Evolutionary conservation across 2,329 filamentous ascomycete species (phyloP), one percentile per base, ranked within the genome.

Genomic region (Colletotrichum salicis): DNA sequence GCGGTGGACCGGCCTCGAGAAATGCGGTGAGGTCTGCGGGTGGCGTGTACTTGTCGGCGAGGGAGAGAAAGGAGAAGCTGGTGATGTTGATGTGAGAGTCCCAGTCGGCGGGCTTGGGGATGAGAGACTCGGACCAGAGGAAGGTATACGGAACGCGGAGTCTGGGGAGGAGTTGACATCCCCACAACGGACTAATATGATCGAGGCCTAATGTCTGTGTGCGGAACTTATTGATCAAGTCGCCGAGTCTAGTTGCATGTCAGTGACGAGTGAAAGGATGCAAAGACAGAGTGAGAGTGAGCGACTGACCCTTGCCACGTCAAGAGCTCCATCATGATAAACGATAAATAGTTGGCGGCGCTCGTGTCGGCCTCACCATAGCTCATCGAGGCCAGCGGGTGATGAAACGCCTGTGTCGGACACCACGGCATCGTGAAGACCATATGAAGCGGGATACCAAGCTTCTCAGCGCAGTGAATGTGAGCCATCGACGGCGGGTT

Each of bases 381-480:
- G 86, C 74, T 89, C 85, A 73, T 76, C 27, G 93, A 87, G 0
- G 91, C 91, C 22, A 94, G 82, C 0, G 92, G 92, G 77, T 94
- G 92, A 1, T 91, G 89, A 71, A 93, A 93, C 0, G 88, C 85
- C 74, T 91, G 89, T 0, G 92, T 94, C 0, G 91, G 89, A 4
- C 90, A 91, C 87, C 91, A 94, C 0, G 92, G 92, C 91, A 94
- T 94, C 2, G 89, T 88, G 71, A 86, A 86, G 73, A 88, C 84
- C 73, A 88, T 80, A 73, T 88, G 86, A 5, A 88, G 74, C 2
- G 86, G 86, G 10, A 88, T 82, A 0, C 81, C 81, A 12, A 88
- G 78, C 41, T 82, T 83, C 74, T 88, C 81, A 0, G 86, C 86
- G 74, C 86, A 88, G 71, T 87, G 86, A 4, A 88, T 80, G 76